Conservation (phyloP, 495 filamentous ascomycete genomes). For the Parathielavia hyrcaniae region DNA sequence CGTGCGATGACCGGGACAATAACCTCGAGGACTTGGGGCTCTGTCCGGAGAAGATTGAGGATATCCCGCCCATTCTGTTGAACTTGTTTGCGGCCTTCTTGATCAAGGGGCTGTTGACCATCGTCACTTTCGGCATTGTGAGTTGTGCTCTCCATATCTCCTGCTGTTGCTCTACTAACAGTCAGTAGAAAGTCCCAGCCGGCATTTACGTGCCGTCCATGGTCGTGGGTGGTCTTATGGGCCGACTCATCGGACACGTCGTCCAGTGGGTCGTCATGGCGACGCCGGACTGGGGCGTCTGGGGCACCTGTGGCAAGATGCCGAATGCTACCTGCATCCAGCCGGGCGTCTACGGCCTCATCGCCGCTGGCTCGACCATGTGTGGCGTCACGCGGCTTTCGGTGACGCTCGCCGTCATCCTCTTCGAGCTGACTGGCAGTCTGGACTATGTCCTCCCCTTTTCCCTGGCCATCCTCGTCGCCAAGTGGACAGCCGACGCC, state of each 20-base stretch:
- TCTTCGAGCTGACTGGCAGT: conserved; percentile 93
- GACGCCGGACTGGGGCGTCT: conserved; percentile 65
- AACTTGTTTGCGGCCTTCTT: conserved; percentile 73
- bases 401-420: conserved; percentile 88
- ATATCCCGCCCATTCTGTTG: conserved; percentile 65
- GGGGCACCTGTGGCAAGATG: conserved; percentile 62
- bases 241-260: conserved; percentile 77
- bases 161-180: background rate
- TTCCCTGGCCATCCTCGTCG: conserved; percentile 81
- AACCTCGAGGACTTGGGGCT: conserved; percentile 61
- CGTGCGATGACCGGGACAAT: conserved; percentile 56
- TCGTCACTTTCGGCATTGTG: conserved; percentile 78
- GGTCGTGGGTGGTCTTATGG: conserved; percentile 93
- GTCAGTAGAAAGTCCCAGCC: conserved; percentile 68
- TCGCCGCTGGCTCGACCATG: conserved; percentile 95
- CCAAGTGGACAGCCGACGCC: conserved; percentile 97
- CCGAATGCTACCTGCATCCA: conserved; percentile 78
- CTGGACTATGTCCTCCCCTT: conserved; percentile 93
- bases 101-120: conserved; percentile 82
- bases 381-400: conserved; percentile 93
- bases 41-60: conserved; percentile 63
- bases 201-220: conserved; percentile 98
- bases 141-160: conserved; percentile 10
- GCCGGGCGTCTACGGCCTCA: conserved; percentile 90
- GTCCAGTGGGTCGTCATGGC: conserved; percentile 76